Base-by-base conservation (phyloP, 2,329 filamentous ascomycete genomes). In the Apiospora rasikravindrae region DNA sequence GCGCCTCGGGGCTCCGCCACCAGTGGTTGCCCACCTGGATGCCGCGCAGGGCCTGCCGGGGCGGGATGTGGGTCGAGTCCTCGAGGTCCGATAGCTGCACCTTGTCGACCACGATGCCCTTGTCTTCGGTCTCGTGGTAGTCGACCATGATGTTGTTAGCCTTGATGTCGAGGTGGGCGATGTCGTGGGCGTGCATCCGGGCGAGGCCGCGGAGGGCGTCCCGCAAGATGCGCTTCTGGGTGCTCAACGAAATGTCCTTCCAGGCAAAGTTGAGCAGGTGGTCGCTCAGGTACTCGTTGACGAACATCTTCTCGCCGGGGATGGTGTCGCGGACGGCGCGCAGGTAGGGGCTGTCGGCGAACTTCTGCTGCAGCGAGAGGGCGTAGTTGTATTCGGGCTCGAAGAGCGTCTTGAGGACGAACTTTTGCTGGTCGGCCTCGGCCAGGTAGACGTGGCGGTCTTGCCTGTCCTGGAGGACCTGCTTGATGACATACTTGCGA, bases 1-100 rank as follows among this genome's bases (percentile, higher is more conserved):
- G 82, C 22, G 83, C 83, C 76, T 86, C 83, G 6, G 83, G 84
- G 77, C 83, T 85, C 64, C 84, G 79, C 84, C 83, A 86, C 76
- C 84, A 81, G 75, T 81, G 82, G 74, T 85, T 85, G 45, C 84
- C 83, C 53, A 81, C 76, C 61, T 81, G 80, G 2, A 78, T 76
- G n/a, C 81, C 83, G 14, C 77, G 74, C 6, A 85, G 79, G 22
- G 78, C 78, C 74, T 78, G 80, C 37, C 78, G 80, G 42, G 81
- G 79, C 2, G 81, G 80, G 10, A 85, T 79, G 73, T 81, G 79
- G 2, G 79, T 83, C 26, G 83, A 79, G 71, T 84, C 82, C 72
- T 85, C 82, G 14, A 85, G 73, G 71, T 85, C 84, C 5, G 80
- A 82, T 64, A 85, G 73, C 72, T 84, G 81, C 19, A 84, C 82